Percentiles rank a stretch among this genome's conserved stretches.
Evolutionary conservation across 192 early-diverging fungal genomes (phyloP).

Genomic region (Entophlyctis luteolus): DNA sequence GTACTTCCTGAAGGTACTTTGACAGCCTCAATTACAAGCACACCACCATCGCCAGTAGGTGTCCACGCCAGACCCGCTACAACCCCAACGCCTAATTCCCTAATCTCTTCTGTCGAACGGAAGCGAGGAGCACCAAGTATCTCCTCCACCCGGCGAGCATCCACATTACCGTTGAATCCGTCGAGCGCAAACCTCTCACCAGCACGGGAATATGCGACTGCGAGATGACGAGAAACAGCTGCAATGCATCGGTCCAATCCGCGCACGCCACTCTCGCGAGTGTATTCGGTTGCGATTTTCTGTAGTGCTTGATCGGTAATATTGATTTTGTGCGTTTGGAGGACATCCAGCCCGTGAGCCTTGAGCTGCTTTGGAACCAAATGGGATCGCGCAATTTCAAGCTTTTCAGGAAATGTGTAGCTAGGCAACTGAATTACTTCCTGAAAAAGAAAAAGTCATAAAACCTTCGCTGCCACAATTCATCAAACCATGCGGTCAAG

Average conservation of each 20-base stretch:
- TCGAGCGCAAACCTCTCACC: conserved; percentile 38
- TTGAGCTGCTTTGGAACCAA: conserved; percentile 73
- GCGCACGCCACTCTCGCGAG: conserved; percentile 77
- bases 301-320: conserved; percentile 55
- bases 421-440: conserved; percentile 71
- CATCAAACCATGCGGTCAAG: conserved; percentile 72
- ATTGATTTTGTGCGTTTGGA: conserved; percentile 30
- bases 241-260: conserved; percentile 70
- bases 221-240: conserved; percentile 62
- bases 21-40: conserved; percentile 77
- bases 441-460: conserved; percentile 12
- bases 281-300: conserved; percentile 66
- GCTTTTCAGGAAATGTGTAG: conserved; percentile 81
- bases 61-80: conserved; percentile 82
- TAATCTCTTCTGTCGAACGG: conserved; percentile 68
- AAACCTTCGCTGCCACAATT: no score
- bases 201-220: conserved; percentile 62
- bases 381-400: conserved; percentile 68
- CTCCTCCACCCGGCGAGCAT: conserved; percentile 44
- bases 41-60: conserved; percentile 62
- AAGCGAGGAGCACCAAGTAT: conserved; percentile 65
- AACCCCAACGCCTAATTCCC: conserved; percentile 64
- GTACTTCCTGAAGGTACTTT: conserved; percentile 53
- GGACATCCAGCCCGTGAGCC: conserved; percentile 55
- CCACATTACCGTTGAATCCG: conserved; percentile 48